Evolutionary conservation across 805 yeast species (phyloP), one percentile per base, ranked within the genome.

Genomic region (Nakazawaea ernobii): DNA sequence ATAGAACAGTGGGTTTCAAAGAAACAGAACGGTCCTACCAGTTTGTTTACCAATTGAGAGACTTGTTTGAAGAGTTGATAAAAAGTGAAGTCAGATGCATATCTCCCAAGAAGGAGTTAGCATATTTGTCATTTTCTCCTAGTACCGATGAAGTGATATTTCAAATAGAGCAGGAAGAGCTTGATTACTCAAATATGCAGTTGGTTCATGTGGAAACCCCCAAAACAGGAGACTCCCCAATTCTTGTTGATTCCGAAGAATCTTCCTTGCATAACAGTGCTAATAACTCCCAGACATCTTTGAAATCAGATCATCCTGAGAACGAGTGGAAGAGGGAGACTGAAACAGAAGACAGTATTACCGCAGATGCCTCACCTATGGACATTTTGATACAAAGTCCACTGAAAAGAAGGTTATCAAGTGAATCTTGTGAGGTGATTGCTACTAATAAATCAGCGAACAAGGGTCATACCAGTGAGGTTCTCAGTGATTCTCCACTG

Each of bases 21-120:
- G 98, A 94, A 64, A 80, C 87, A 4, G 77, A 77, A 53, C 73
- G 98, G 52, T 86, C 97, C 0, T 80, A 81, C 54, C 92, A 88
- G 57, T 94, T 94, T 56, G 77, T 87, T 42, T 79, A 77, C 50
- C 86, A 85, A 44, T 70, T 94, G 42, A 77, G 86, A 49, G 79
- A 75, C 37, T 68, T 94, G 36, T 94, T 86, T 60, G 54, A 68
- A 30, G 82, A 82, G 45, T 78, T 90, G 84, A 82, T 87, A 8
- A 74, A 75, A 49, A 75, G 89, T 0, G 59, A 70, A 7, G 62
- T 71, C 27, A 69, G 88, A 49, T 82, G 85, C 55, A 88, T 92
- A 3, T 78, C 83, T 4, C 99, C 99, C 0, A 77, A 79, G 29
- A 81, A 80, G 55, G 95, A 89, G 53, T 69, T 94, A 52, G 97